A percentile compares a stretch with the other conserved stretches of the same genome.
Conservation (phyloP, 2,329 filamentous ascomycete genomes). For the Metarhizium sp. region DNA sequence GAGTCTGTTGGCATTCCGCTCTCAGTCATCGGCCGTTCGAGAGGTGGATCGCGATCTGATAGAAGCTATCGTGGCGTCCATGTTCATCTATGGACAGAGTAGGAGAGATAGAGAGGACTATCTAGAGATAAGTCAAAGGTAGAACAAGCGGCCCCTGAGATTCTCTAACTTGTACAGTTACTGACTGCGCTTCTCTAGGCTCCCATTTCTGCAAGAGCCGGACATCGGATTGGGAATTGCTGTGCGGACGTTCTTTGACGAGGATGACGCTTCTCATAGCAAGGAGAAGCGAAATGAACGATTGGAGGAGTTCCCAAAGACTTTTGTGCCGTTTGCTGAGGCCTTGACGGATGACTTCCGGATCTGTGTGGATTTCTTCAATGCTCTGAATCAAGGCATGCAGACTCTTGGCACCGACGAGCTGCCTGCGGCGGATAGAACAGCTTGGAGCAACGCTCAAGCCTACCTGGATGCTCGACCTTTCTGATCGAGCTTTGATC, state of each 20-base stretch:
- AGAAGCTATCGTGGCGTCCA: conserved; percentile 70
- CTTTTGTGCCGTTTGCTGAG: conserved; percentile 49
- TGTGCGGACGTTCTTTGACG: conserved; percentile 70
- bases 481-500: conserved; percentile 19
- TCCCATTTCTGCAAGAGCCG: conserved; percentile 61
- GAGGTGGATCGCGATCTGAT: conserved; percentile 72
- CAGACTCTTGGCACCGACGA: conserved; percentile 40
- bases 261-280: conserved; percentile 51
- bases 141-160: neutral
- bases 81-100: conserved; percentile 74
- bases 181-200: conserved; percentile 23
- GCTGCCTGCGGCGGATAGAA: conserved; percentile 35
- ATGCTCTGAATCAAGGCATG: conserved; percentile 48
- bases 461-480: conserved; percentile 39
- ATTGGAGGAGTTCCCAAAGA: conserved; percentile 40
- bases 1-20: conserved; percentile 78
- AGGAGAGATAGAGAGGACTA: conserved; percentile 60
- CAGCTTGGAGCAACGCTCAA: conserved; percentile 45
- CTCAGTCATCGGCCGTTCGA: conserved; percentile 70
- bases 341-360: conserved; percentile 51
- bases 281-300: conserved; percentile 34
- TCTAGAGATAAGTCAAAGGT: conserved; percentile 64
- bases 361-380: conserved; percentile 47
- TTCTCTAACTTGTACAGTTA: neutral
- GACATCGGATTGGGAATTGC: conserved; percentile 72